These are phyloP conservation scores for Phytophthora meadii DNA, from an alignment of 352 stramenopile genomes.

Conservation along the genomic window DNA sequence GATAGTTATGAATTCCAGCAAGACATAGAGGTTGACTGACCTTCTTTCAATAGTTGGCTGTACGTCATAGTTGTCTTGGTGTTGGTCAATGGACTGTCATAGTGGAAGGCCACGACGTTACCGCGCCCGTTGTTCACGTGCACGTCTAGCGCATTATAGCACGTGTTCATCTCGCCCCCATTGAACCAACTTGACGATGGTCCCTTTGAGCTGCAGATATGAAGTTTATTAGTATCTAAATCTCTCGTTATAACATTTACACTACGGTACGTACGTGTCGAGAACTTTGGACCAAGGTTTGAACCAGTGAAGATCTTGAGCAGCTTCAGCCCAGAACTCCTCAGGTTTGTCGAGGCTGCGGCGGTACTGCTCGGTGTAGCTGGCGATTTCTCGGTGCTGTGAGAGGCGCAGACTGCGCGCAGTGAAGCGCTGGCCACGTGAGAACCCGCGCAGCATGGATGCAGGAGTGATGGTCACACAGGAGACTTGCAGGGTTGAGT, in stretches of 20 bases:
- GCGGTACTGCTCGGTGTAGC: conserved; percentile 52
- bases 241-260: no score
- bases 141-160: conserved; percentile 72
- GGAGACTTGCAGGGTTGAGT: not conserved
- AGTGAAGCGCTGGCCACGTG: conserved; percentile 4
- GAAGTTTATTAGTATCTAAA: no score
- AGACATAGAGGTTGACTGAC: conserved; percentile 12
- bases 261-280: conserved; percentile 36
- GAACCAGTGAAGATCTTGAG: conserved; percentile 64
- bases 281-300: conserved; percentile 54
- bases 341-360: conserved; percentile 51
- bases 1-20: not conserved
- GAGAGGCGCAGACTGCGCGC: conserved; percentile 9
- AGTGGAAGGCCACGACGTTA: conserved; percentile 59
- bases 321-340: conserved; percentile 60
- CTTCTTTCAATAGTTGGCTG: conserved; percentile 70
- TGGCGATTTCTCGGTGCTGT: conserved; percentile 23
- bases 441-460: conserved; percentile 21
- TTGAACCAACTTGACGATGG: conserved; percentile 59
- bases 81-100: conserved; percentile 66
- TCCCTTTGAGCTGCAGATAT: conserved; percentile 33
- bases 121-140: conserved; percentile 64
- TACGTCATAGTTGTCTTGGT: conserved; percentile 79
- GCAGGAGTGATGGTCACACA: conserved; percentile 16
- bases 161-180: conserved; percentile 72